Percentiles rank a stretch among this genome's conserved stretches.
phyloP scores from a whole-genome alignment of 2,329 filamentous ascomycete genomes.

The Aureobasidium sp. region DNA sequence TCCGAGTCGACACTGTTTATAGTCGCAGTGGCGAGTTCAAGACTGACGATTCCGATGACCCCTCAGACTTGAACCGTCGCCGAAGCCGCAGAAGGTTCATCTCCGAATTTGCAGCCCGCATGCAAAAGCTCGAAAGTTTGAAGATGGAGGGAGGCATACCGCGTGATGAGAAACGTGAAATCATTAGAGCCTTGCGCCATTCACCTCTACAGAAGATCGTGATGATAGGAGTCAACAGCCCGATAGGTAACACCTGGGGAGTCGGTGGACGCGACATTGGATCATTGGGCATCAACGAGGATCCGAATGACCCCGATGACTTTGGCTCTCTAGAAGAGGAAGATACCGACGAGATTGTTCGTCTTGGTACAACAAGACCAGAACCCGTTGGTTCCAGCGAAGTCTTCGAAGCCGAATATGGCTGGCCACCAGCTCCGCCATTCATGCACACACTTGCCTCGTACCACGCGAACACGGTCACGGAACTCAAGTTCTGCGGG shows the following conservation, averaged over 20 bases:
- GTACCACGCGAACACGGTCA: constrained; percentile 31
- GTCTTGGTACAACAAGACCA: constrained; percentile 18
- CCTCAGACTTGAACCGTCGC: not conserved
- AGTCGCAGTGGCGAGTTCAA: constrained; percentile 19
- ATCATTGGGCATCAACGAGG: constrained; percentile 19
- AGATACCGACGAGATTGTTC: constrained; percentile 21
- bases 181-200: constrained; percentile 32
- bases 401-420: constrained; percentile 30
- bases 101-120: constrained; percentile 32
- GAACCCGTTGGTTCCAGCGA: constrained; percentile 18
- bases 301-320: constrained; percentile 14
- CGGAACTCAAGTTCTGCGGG: constrained; percentile 41
- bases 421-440: constrained; percentile 31
- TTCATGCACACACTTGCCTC: constrained; percentile 35
- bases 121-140: constrained; percentile 33
- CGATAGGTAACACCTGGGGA: constrained; percentile 39
- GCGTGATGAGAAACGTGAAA: constrained; percentile 38
- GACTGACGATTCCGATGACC: constrained; percentile 14
- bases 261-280: constrained; percentile 25
- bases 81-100: constrained; percentile 28
- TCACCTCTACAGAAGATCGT: constrained; percentile 37
- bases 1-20: constrained; percentile 32
- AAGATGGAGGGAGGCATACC: constrained; percentile 41
- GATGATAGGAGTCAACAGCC: constrained; percentile 35
- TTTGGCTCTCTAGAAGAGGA: constrained; percentile 23